A percentile compares a stretch with the other conserved stretches of the same genome.
These are phyloP conservation scores for Annulohypoxylon truncatum DNA, from an alignment of 2,329 filamentous ascomycete species.

Conservation along the genomic window DNA sequence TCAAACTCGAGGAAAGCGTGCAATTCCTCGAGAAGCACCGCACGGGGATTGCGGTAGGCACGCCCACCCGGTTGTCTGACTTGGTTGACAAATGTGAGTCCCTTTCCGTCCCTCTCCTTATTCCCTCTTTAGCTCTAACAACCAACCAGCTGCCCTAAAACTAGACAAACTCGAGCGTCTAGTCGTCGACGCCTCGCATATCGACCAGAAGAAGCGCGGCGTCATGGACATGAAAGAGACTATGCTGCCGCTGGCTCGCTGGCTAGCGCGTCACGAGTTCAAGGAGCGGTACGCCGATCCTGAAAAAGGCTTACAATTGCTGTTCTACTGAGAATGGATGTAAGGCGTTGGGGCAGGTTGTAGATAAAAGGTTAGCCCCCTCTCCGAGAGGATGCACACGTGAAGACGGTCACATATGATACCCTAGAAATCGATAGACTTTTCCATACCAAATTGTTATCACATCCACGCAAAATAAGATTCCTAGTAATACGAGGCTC, in stretches of 20 bases:
- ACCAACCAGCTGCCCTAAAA: slow-evolving; percentile 71
- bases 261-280: slow-evolving; percentile 78
- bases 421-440: slow-evolving; percentile 22
- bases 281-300: slow-evolving; percentile 74
- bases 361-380: neutral
- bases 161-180: slow-evolving; percentile 79
- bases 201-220: slow-evolving; percentile 93
- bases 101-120: neutral
- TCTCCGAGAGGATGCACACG: neutral
- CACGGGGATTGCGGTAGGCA: slow-evolving; percentile 90
- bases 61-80: slow-evolving; percentile 83
- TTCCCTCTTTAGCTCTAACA: slow-evolving; percentile 8
- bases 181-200: slow-evolving; percentile 89
- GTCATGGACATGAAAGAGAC: slow-evolving; percentile 97
- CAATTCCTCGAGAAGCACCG: slow-evolving; percentile 76
- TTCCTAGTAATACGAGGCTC: neutral
- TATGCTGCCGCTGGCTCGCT: slow-evolving; percentile 80
- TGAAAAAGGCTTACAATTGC: slow-evolving; percentile 67
- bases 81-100: slow-evolving; percentile 80
- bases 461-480: neutral
- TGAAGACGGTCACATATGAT: slow-evolving; percentile 22
- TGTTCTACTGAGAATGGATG: slow-evolving; percentile 68
- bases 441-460: neutral
- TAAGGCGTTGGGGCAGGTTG: neutral
- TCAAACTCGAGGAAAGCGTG: slow-evolving; percentile 90